A percentile compares a stretch with the other conserved stretches of the same genome.
phyloP scores from a whole-genome alignment of 2,329 filamentous ascomycete species.

The Hypoxylon sp. region DNA sequence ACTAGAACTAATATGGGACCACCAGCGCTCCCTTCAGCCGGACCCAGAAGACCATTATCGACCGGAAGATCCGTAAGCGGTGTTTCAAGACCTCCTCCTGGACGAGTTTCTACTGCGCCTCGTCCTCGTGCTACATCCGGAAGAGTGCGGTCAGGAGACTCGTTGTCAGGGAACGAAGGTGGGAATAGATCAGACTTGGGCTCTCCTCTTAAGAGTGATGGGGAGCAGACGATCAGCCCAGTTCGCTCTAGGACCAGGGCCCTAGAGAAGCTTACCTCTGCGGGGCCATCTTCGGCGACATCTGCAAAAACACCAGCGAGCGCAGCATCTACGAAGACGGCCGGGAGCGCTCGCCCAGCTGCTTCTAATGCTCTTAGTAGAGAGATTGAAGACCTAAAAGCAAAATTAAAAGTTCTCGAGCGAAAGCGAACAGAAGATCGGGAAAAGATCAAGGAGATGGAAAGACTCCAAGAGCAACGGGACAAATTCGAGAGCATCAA shows the following conservation, averaged over 20 bases:
- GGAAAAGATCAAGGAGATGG: slow-evolving; percentile 84
- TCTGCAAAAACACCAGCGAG: slow-evolving; percentile 54
- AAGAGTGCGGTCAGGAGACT: slow-evolving; percentile 64
- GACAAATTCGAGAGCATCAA: slow-evolving; percentile 88
- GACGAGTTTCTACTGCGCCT: slow-evolving; percentile 57
- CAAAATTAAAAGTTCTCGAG: slow-evolving; percentile 88
- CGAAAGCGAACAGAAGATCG: slow-evolving; percentile 88
- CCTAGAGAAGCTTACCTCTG: slow-evolving; percentile 66
- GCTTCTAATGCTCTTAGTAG: slow-evolving; percentile 67
- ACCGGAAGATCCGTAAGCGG: slow-evolving; percentile 54
- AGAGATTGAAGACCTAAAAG: slow-evolving; percentile 89
- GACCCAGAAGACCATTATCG: slow-evolving; percentile 62
- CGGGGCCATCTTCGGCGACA: slow-evolving; percentile 51
- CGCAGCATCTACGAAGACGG: slow-evolving; percentile 48
- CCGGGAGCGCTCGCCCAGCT: slow-evolving; percentile 58
- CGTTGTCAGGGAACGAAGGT: slow-evolving; percentile 60
- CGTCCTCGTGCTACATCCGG: slow-evolving; percentile 59
- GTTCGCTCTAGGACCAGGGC: slow-evolving; percentile 65
- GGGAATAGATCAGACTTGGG: slow-evolving; percentile 57
- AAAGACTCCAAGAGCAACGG: slow-evolving; percentile 80
- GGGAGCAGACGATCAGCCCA: slow-evolving; percentile 67
- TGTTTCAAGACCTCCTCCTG: slow-evolving; percentile 58
- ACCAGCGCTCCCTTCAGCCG: slow-evolving; percentile 65
- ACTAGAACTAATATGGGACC: slow-evolving; percentile 78
- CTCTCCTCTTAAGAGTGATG: slow-evolving; percentile 67